Percentiles rank a stretch among this genome's conserved stretches.
Conservation (phyloP, 441 rosid species). For the Metrosideros polymorpha region DNA sequence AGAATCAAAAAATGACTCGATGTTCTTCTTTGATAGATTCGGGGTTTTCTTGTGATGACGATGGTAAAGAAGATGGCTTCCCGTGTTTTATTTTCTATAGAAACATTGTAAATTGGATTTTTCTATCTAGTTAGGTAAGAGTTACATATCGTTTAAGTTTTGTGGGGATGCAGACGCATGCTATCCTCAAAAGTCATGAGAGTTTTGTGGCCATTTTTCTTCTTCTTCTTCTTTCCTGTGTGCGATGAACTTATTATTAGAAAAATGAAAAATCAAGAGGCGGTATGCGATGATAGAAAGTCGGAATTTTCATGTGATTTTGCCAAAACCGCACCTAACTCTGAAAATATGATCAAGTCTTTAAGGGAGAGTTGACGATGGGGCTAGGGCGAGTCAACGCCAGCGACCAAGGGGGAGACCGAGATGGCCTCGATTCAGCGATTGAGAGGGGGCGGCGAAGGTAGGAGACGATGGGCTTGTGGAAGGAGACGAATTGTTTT, state of each 20-base stretch:
- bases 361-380: no score
- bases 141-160: neutral
- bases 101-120: rapidly evolving
- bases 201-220: neutral
- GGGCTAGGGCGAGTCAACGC: no score
- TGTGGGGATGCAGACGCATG: rapidly evolving
- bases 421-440: no score
- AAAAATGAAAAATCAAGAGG: neutral
- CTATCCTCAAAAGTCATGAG: neutral
- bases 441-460: no score
- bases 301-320: neutral
- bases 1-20: neutral
- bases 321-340: neutral
- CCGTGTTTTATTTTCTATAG: rapidly evolving
- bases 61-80: rapidly evolving
- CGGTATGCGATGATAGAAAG: rapidly evolving
- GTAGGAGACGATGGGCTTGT: no score
- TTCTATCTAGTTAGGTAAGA: neutral
- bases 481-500: no score
- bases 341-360: neutral
- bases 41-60: neutral
- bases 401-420: no score
- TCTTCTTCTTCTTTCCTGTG: rapidly evolving
- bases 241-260: neutral
- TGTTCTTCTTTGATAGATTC: neutral